Base-by-base conservation (phyloP, 2,329 filamentous ascomycete genomes). In the Phialophora chinensis region DNA sequence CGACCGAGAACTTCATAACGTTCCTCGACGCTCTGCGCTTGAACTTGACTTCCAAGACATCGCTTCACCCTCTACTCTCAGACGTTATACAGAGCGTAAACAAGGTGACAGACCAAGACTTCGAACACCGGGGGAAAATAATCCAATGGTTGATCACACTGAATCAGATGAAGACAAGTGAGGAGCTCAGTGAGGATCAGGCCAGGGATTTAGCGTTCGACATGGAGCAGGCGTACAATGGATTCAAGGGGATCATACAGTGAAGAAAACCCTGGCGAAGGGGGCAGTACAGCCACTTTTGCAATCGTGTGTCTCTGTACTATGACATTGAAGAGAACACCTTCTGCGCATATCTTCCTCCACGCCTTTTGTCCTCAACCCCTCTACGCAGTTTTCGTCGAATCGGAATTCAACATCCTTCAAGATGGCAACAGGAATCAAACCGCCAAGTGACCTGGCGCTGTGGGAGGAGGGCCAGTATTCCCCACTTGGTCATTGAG, bases 1-100 rank as follows among this genome's bases (percentile, higher is more conserved):
- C 95, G 1, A 98, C 94, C 0, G 93, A 99, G 78, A 96, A 97
- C 77, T 99, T 99, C 78, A 99, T 99, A 78, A 99, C 95, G 0
- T 94, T 99, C 76, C 86, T 99, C 60, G 95, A 99, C 76, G 96
- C 95, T 17, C 86, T 99, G 73, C 93, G 93, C 76, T 87, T 99
- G 62, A 93, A 94, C 53, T 88, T 98, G 74, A 84, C 96, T 11
- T 94, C 94, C 56, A 99, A 99, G 76, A 94, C 98, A 78, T 93
- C 95, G 69, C 83, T 99, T n/a, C 96, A 99, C 76, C 95, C 95
- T 3, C 83, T 99, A 23, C 85, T 99, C 1, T 94, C 93, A 1
- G 95, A 98, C 73, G 92, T 97, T 20, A 99, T 99, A 68, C 94
- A 97, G 75, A 93, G 92, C 2, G 94, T 97, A 71, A 98, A 98